These are phyloP conservation scores for Wickerhamiella alocasiicola DNA, from an alignment of 805 yeast species.

Conservation along the genomic window DNA sequence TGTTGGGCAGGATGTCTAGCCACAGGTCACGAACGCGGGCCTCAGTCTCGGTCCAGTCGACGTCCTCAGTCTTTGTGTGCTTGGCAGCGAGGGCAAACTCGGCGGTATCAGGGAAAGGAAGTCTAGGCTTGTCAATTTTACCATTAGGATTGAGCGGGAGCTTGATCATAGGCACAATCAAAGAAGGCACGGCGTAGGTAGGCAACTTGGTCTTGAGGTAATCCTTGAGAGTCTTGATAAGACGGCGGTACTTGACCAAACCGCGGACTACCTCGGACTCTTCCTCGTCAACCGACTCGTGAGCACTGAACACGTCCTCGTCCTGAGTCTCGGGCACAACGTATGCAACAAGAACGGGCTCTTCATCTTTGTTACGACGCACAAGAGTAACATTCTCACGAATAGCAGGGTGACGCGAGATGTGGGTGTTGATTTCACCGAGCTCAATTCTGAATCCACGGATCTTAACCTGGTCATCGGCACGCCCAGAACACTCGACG, in stretches of 20 bases:
- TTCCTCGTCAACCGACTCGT: slow-evolving; percentile 31
- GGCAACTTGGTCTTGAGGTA: slow-evolving; percentile 83
- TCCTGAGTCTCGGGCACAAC: slow-evolving; percentile 67
- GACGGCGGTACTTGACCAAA: slow-evolving; percentile 57
- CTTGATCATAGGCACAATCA: slow-evolving; percentile 74
- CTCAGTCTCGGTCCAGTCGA: slow-evolving; percentile 50
- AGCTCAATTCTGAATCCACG: slow-evolving; percentile 97
- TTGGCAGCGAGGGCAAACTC: slow-evolving; percentile 68
- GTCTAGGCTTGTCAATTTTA: slow-evolving; percentile 91
- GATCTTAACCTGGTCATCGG: slow-evolving; percentile 96
- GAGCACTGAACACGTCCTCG: slow-evolving; percentile 30
- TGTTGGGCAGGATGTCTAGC: slow-evolving; percentile 72
- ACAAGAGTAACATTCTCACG: slow-evolving; percentile 90
- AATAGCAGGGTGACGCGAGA: slow-evolving; percentile 83
- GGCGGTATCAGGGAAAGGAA: slow-evolving; percentile 86
- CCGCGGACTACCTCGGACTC: slow-evolving; percentile 60
- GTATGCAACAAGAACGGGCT: slow-evolving; percentile 80
- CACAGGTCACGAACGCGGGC: slow-evolving; percentile 65
- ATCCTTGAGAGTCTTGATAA: slow-evolving; percentile 70
- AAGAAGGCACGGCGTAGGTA: slow-evolving; percentile 82
- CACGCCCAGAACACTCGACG: slow-evolving; percentile 96
- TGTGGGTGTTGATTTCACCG: slow-evolving; percentile 96
- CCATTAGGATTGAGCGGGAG: slow-evolving; percentile 97
- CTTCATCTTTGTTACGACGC: slow-evolving; percentile 82
- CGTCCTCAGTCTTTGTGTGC: slow-evolving; percentile 30